Percentiles rank a stretch among this genome's conserved stretches.
These are phyloP conservation scores for Mycena maculata DNA, from an alignment of 768 basidiomycete genomes.

Conservation along the genomic window DNA sequence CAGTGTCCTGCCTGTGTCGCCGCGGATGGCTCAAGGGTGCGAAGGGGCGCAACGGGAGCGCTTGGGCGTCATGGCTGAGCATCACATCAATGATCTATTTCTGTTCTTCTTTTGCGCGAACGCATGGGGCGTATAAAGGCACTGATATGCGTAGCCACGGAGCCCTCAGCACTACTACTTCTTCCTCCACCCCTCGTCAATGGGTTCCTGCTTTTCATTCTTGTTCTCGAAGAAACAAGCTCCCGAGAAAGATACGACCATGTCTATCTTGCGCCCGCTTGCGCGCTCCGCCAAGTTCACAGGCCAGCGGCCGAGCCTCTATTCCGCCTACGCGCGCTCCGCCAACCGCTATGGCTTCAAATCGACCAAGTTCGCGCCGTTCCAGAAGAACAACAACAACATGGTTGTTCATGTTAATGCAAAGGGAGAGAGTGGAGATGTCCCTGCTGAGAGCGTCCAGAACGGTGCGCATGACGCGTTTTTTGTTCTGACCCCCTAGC, in stretches of 20 bases:
- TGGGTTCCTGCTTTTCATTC: constrained; percentile 29
- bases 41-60: not conserved
- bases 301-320: constrained; percentile 23
- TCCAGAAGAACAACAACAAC: constrained; percentile 32
- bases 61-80: not conserved
- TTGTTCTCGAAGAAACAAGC: not conserved
- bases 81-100: constrained; percentile 23
- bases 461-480: constrained; percentile 30
- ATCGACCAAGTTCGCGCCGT: constrained; percentile 31
- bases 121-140: constrained; percentile 21
- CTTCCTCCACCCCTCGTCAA: constrained; percentile 4
- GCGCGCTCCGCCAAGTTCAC: constrained; percentile 27
- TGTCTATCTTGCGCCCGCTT: constrained; percentile 31
- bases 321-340: constrained; percentile 33
- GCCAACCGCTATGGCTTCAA: constrained; percentile 35
- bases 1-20: not conserved
- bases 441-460: constrained; percentile 42
- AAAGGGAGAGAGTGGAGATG: constrained; percentile 36
- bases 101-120: not conserved
- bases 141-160: constrained; percentile 8
- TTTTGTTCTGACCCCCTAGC: not conserved
- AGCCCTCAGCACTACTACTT: constrained; percentile 27
- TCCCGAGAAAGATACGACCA: constrained; percentile 15
- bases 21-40: not conserved
- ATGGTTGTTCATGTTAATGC: constrained; percentile 32